These are phyloP conservation scores for Tripterygium wilfordii DNA, from an alignment of 177 flowering plant species.

Conservation along the genomic window DNA sequence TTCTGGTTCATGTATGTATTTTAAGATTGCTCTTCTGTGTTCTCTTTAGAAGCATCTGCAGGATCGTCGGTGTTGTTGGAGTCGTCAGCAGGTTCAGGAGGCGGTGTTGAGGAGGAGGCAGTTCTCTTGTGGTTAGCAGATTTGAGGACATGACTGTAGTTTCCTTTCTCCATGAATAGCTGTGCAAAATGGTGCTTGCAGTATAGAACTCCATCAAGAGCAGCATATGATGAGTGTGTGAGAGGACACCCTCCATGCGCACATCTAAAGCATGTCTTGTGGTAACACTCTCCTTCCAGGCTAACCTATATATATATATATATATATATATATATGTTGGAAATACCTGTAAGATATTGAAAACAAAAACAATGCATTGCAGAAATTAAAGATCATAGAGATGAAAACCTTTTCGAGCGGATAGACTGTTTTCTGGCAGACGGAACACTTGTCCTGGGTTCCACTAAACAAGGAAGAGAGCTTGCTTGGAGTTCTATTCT, in stretches of 20 bases:
- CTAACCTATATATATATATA: slow-evolving; percentile 41
- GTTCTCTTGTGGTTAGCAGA: slow-evolving; percentile 34
- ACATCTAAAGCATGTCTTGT: slow-evolving; percentile 70
- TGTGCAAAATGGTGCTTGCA: slow-evolving; percentile 70
- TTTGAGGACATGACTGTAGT: slow-evolving; percentile 50
- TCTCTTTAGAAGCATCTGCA: slow-evolving; percentile 4
- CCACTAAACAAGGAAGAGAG: slow-evolving; percentile 73
- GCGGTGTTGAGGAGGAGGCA: slow-evolving; percentile 10
- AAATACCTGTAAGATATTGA: too few relatives aligned
- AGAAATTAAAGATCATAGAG: neutral
- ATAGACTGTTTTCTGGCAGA: slow-evolving; percentile 74
- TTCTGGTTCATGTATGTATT: too few relatives aligned
- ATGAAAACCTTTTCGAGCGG: slow-evolving; percentile 69
- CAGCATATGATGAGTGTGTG: slow-evolving; percentile 67
- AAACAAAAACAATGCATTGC: too few relatives aligned
- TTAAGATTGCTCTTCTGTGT: slow-evolving; percentile 9
- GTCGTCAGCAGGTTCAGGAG: slow-evolving; percentile 12
- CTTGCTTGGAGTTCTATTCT: slow-evolving; percentile 73
- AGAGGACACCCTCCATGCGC: slow-evolving; percentile 68
- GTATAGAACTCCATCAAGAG: slow-evolving; percentile 62
- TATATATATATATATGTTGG: neutral
- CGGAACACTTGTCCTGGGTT: slow-evolving; percentile 83
- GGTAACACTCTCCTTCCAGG: slow-evolving; percentile 59
- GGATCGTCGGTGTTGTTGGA: neutral
- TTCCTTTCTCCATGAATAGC: slow-evolving; percentile 75